Conservation (phyloP, 257 asterid genomes). For the Voacanga thouarsii region DNA sequence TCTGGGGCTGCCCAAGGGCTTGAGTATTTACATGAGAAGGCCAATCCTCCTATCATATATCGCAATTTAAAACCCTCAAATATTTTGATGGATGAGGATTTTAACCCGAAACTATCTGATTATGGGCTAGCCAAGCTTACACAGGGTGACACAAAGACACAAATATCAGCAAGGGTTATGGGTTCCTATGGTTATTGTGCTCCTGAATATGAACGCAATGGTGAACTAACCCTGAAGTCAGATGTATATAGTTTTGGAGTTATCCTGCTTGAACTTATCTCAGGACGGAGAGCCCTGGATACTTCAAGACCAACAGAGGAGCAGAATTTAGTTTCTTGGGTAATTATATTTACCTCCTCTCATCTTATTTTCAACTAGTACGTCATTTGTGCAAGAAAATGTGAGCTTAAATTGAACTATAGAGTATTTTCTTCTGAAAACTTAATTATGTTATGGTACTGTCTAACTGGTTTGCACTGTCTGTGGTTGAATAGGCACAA, state of each 20-base stretch:
- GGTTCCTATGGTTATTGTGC: slow-evolving; percentile 71
- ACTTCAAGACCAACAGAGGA: slow-evolving; percentile 47
- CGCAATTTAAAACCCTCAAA: slow-evolving; percentile 69
- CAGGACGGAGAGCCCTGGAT: slow-evolving; percentile 81
- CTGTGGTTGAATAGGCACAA: slow-evolving; percentile 48
- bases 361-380: not conserved
- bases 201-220: slow-evolving; percentile 71
- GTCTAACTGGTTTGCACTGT: slow-evolving; percentile 16
- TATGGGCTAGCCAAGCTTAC: slow-evolving; percentile 79
- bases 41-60: slow-evolving; percentile 72
- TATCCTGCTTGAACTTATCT: slow-evolving; percentile 65
- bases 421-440: not conserved
- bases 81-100: slow-evolving; percentile 54
- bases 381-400: not conserved
- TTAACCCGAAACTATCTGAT: slow-evolving; percentile 61
- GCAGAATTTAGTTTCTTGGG: slow-evolving; percentile 76
- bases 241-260: slow-evolving; percentile 88
- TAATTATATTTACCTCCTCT: slow-evolving; percentile 24
- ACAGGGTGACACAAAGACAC: slow-evolving; percentile 51
- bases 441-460: not conserved
- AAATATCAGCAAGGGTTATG: slow-evolving; percentile 53
- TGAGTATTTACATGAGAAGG: slow-evolving; percentile 74
- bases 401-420: not conserved
- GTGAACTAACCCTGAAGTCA: slow-evolving; percentile 63
- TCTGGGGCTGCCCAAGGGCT: slow-evolving; percentile 75